A percentile compares a stretch with the other conserved stretches of the same genome.
These are phyloP conservation scores for Gaertneriomyces semiglobifer DNA, from an alignment of 192 early-diverging fungal genomes.

Conservation along the genomic window DNA sequence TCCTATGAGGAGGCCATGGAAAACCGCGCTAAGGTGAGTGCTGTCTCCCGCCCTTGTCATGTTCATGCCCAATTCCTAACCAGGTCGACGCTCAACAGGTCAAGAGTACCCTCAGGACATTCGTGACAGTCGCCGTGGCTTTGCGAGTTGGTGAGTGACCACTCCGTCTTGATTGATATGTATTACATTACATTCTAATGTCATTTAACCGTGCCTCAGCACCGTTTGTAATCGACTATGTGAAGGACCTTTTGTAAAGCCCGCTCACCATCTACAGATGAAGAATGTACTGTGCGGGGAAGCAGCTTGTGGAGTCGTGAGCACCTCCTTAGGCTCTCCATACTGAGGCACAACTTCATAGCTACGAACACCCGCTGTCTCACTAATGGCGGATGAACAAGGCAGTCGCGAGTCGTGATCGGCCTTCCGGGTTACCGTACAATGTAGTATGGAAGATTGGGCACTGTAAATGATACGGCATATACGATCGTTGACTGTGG, in stretches of 20 bases:
- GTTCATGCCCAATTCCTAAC: background rate
- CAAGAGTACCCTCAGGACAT: background rate
- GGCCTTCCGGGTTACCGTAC: too few relatives aligned
- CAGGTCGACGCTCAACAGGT: background rate
- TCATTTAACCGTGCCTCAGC: background rate
- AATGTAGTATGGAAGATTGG: too few relatives aligned
- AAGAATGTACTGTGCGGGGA: too few relatives aligned
- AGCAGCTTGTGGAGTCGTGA: too few relatives aligned
- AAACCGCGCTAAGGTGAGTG: constrained; percentile 21
- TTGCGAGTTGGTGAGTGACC: background rate
- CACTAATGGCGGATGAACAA: too few relatives aligned
- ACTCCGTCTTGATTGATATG: background rate
- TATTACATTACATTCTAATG: background rate
- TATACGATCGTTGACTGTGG: too few relatives aligned
- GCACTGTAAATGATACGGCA: too few relatives aligned
- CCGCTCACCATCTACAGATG: background rate
- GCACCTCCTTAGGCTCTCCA: too few relatives aligned
- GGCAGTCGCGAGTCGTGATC: too few relatives aligned
- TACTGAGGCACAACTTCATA: too few relatives aligned
- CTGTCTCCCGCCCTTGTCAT: background rate
- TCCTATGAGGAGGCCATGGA: constrained; percentile 11
- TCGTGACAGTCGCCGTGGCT: background rate
- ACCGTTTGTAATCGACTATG: constrained; percentile 24
- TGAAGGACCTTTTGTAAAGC: constrained; percentile 20
- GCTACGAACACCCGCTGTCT: too few relatives aligned